Percentiles rank a stretch among this genome's conserved stretches.
These are phyloP conservation scores for Cucurbita moschata DNA, from an alignment of 306 rosid genomes.

Conservation along the genomic window DNA sequence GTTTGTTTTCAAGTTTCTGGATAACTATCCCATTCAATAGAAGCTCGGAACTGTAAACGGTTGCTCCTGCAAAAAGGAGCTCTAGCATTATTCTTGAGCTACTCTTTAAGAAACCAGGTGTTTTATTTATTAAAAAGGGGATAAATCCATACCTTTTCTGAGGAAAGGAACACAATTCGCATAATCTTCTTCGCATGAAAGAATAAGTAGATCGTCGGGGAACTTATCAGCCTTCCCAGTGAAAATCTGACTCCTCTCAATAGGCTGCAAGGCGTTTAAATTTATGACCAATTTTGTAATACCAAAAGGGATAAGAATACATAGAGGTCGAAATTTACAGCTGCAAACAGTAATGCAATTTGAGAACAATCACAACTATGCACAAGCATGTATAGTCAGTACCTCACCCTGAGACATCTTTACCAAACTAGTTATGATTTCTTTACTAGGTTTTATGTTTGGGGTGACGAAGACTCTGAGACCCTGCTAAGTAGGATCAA, in stretches of 20 bases:
- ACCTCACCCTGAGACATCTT: conserved; percentile 78
- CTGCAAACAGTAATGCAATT: not conserved
- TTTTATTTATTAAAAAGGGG: not conserved
- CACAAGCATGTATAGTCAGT: not conserved
- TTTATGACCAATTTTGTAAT: not conserved
- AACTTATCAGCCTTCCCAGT: conserved; percentile 29
- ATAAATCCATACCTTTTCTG: conserved; percentile 47
- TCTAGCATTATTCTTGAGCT: not conserved
- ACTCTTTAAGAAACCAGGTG: not conserved
- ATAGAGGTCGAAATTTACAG: not conserved
- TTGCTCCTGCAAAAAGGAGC: conserved; percentile 51
- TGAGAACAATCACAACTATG: not conserved
- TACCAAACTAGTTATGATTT: conserved; percentile 51
- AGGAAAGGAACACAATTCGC: conserved; percentile 58
- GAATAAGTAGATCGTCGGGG: conserved; percentile 57
- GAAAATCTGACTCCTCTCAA: conserved; percentile 57
- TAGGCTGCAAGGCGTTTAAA: conserved; percentile 22
- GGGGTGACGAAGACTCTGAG: conserved; percentile 65
- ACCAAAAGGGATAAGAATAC: not conserved
- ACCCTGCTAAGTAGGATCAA: conserved; percentile 37
- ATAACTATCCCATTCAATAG: conserved; percentile 81
- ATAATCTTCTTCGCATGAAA: conserved; percentile 89
- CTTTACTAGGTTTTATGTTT: conserved; percentile 64
- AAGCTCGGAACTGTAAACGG: conserved; percentile 75
- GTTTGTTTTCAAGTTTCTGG: conserved; percentile 74